phyloP scores from a whole-genome alignment of 2,329 filamentous ascomycete genomes.

The Aspergillus sp. region DNA sequence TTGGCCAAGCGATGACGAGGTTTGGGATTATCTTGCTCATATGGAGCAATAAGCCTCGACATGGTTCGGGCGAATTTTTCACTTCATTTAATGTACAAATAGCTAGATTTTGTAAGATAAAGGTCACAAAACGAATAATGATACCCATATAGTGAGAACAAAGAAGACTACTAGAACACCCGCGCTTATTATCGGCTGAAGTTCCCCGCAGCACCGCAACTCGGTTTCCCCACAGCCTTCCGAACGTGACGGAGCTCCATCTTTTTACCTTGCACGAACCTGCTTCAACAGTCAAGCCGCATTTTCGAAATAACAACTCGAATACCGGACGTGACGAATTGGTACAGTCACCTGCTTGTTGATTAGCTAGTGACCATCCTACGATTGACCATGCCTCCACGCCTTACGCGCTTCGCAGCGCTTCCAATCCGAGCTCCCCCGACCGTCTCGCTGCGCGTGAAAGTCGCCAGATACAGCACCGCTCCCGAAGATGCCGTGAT shows the following conservation, averaged over 20 bases:
- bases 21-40: constrained; percentile 33
- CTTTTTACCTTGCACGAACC: background rate
- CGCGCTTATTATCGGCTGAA: background rate
- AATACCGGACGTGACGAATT: background rate
- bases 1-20: constrained; percentile 45
- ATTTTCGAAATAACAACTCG: background rate
- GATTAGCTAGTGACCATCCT: background rate
- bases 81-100: constrained; percentile 18
- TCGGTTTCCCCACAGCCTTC: constrained; percentile 15
- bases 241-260: constrained; percentile 4
- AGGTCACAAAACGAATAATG: constrained; percentile 9
- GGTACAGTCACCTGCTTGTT: background rate
- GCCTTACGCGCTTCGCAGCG: constrained; percentile 26
- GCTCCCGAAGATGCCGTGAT: constrained; percentile 46
- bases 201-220: constrained; percentile 12
- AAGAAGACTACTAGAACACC: too few relatives aligned
- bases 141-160: constrained; percentile 13
- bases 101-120: constrained; percentile 18
- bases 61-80: constrained; percentile 8
- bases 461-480: constrained; percentile 36
- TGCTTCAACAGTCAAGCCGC: background rate
- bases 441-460: constrained; percentile 25
- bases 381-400: constrained; percentile 33
- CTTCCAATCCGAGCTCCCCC: constrained; percentile 21
- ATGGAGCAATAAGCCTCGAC: background rate